A percentile compares a stretch with the other conserved stretches of the same genome.
phyloP scores from a whole-genome alignment of 192 early-diverging fungal species.

The Backusella psychrophila region DNA sequence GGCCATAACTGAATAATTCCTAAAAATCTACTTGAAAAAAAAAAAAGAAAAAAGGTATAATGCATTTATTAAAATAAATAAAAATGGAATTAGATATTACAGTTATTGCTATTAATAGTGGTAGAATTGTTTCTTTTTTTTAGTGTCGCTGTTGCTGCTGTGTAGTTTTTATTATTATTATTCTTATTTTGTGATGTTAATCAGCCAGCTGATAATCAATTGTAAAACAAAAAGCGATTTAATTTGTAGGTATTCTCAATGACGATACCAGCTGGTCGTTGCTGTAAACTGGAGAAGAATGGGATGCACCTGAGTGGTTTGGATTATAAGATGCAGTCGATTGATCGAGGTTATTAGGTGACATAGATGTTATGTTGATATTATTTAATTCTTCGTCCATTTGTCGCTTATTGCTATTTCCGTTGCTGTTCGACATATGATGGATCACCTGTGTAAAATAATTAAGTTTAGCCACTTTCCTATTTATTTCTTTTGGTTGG shows the following conservation, averaged over 20 bases:
- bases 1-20: not conserved
- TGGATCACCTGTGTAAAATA: not conserved
- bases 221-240: not conserved
- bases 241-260: not conserved
- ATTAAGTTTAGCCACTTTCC: not conserved
- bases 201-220: conserved; percentile 1
- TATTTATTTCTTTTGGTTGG: not conserved
- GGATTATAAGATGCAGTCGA: not conserved
- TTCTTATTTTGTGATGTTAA: not conserved
- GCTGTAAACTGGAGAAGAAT: conserved; percentile 2
- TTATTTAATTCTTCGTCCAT: conserved; percentile 9
- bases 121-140: not conserved
- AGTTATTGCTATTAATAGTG: not conserved
- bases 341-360: not conserved
- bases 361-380: not conserved
- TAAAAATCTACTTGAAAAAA: not conserved
- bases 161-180: not conserved
- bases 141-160: not conserved
- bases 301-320: not conserved
- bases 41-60: not conserved
- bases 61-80: not conserved
- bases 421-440: not conserved
- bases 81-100: not conserved
- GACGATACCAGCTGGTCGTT: not conserved
- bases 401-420: not conserved